Evolutionary conservation across 768 basidiomycete species (phyloP).

Genomic region (Mycena haematopus): DNA sequence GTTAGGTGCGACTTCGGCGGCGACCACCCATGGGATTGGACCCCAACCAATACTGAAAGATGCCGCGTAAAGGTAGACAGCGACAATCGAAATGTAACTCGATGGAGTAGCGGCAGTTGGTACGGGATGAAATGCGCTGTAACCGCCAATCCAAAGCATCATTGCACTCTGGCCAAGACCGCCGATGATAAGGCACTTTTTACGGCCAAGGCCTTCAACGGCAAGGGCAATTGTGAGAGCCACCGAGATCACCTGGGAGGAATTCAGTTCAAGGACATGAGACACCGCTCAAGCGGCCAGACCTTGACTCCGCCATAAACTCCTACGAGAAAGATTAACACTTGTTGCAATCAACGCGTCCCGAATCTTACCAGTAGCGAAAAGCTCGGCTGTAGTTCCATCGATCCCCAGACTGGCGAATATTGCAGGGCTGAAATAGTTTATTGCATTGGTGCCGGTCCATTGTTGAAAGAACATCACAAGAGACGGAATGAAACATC

Average conservation of each 20-base stretch:
- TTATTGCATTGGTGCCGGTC: conserved; percentile 62
- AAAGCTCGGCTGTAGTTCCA: conserved; percentile 48
- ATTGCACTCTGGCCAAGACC: conserved; percentile 53
- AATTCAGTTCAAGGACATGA: conserved; percentile 21
- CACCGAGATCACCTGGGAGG: conserved; percentile 47
- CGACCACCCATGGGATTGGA: conserved; percentile 49
- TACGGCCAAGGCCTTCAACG: conserved; percentile 57
- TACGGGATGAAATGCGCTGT: conserved; percentile 43
- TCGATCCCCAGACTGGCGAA: conserved; percentile 55
- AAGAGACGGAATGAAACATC: conserved; percentile 52
- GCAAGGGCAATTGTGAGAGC: conserved; percentile 48
- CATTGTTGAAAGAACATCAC: conserved; percentile 56
- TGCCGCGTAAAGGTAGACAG: conserved; percentile 54
- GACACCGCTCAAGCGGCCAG: not conserved
- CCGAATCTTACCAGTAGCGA: conserved; percentile 52
- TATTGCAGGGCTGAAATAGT: conserved; percentile 60
- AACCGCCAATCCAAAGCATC: conserved; percentile 57
- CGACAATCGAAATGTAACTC: conserved; percentile 51
- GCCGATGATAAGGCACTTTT: conserved; percentile 54
- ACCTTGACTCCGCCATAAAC: conserved; percentile 46
- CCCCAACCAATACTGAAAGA: conserved; percentile 53
- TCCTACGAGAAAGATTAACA: conserved; percentile 28
- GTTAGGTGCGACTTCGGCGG: conserved; percentile 52
- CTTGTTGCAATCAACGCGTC: not conserved
- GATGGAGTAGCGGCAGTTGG: conserved; percentile 39